These are phyloP conservation scores for Annulohypoxylon bovei DNA, from an alignment of 495 filamentous ascomycete genomes.

Conservation along the genomic window DNA sequence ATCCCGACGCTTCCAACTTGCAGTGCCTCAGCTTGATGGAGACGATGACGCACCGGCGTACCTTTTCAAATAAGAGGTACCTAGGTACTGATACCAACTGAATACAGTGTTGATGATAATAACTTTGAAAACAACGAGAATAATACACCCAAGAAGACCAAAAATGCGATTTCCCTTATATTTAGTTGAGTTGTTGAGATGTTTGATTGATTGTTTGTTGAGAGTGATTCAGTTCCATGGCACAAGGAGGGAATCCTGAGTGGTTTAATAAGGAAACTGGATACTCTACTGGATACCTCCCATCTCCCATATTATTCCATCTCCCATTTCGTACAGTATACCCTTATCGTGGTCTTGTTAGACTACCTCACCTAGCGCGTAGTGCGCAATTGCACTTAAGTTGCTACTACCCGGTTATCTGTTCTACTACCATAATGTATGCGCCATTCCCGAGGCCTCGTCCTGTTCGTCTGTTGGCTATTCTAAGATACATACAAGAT, in stretches of 20 bases:
- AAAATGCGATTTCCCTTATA: constrained; percentile 13
- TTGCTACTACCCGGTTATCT: constrained; percentile 20
- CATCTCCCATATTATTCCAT: not conserved
- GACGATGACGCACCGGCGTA: constrained; percentile 34
- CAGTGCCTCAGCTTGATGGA: constrained; percentile 24
- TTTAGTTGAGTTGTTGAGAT: not conserved
- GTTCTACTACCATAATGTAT: constrained; percentile 12
- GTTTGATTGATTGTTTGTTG: constrained; percentile 1
- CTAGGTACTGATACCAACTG: not conserved
- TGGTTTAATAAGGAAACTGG: constrained; percentile 17
- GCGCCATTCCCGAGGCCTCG: constrained; percentile 13
- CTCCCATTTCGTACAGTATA: not conserved
- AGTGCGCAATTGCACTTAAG: constrained; percentile 28
- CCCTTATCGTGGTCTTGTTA: constrained; percentile 13
- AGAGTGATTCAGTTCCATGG: constrained; percentile 6
- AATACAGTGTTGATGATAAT: not conserved
- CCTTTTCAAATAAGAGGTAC: not conserved
- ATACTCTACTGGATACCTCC: not conserved
- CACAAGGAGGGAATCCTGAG: constrained; percentile 8
- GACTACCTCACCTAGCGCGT: constrained; percentile 28
- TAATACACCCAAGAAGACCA: not conserved
- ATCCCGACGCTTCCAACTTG: not conserved
- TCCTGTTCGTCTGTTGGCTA: constrained; percentile 16
- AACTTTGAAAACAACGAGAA: not conserved
- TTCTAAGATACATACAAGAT: constrained; percentile 24